Evolutionary conservation across 2,329 filamentous ascomycete genomes (phyloP), one percentile per base, ranked within the genome.

Genomic region (Monilinia fructicola): DNA sequence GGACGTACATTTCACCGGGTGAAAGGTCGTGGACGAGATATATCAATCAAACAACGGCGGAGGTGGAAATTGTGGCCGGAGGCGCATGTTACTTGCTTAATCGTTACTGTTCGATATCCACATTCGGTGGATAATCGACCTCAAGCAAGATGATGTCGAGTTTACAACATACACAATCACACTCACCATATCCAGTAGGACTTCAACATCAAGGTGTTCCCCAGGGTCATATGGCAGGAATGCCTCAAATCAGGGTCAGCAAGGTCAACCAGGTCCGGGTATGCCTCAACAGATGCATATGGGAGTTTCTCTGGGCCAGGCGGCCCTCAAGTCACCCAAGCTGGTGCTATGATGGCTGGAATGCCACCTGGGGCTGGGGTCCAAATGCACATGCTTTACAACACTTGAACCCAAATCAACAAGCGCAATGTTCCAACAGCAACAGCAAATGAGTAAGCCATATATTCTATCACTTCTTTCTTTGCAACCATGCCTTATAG

Each of bases 251-350:
- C 87, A 86, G 74, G 89, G 90, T 62, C 90, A 89, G 73, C 87
- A 86, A 64, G 89, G 90, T 64, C 88, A 89, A 70, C 86, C 85
- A 38, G 83, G 80, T 69, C 74, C 73, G 53, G 84, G 82, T 50
- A 87, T 90, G 77, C 85, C 85, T 72, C 90, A 90, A 77, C 89
- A 91, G 78, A 88, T 85, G 78, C 89, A 90, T 73, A 90, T 91
- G 80, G 87, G 85, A 69, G 90, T 90, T 38, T 90, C 90, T 67
- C 90, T 67, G 89, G 86, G 46, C 89, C 90, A 26, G 87, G 87
- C 71, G 86, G 85, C 69, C 81, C 83, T 54, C 89, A 91, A 76
- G 88, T 91, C 71, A 91, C 87, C 76, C 88, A 90, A 73, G 85
- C 85, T 62, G 81, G 81, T 38, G 84, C 87, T 66, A 85, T 93